Evolutionary conservation across 148 eudicot species (phyloP).

Genomic region (Cornus suecica): DNA sequence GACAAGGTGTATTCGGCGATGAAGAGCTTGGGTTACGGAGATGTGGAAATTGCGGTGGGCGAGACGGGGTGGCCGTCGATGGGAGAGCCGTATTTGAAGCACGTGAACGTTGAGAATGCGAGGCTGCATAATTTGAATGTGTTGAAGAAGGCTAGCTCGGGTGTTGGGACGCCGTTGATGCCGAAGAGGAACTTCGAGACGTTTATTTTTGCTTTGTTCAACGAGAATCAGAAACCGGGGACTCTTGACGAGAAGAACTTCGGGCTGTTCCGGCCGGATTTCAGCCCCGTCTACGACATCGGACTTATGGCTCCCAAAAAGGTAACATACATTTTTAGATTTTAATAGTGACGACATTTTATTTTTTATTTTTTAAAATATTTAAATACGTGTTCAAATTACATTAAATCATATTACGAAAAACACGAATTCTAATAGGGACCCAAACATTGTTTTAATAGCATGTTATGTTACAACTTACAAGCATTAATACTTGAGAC

Average conservation of each 20-base stretch:
- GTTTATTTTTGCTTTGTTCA: constrained; percentile 59
- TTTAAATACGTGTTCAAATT: too few relatives aligned
- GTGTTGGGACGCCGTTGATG: constrained; percentile 81
- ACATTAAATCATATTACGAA: too few relatives aligned
- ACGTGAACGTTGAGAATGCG: constrained; percentile 53
- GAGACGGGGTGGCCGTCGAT: constrained; percentile 89
- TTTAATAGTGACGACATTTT: too few relatives aligned
- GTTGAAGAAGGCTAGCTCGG: constrained; percentile 37
- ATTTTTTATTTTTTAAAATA: too few relatives aligned
- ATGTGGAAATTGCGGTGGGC: constrained; percentile 70
- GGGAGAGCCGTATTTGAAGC: constrained; percentile 50
- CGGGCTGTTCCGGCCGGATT: constrained; percentile 72
- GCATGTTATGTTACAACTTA: too few relatives aligned
- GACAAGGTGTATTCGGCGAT: constrained; percentile 64
- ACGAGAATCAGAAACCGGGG: constrained; percentile 67
- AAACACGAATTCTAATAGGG: too few relatives aligned
- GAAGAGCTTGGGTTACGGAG: constrained; percentile 53
- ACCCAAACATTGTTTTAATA: too few relatives aligned
- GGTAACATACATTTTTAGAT: constrained; percentile 13
- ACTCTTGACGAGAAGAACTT: constrained; percentile 65
- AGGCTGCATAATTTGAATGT: constrained; percentile 21
- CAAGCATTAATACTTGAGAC: too few relatives aligned
- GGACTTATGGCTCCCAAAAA: constrained; percentile 43
- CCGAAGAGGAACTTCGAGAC: constrained; percentile 68
- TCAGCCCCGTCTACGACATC: constrained; percentile 60